Base-by-base conservation (phyloP, 2,329 filamentous ascomycete genomes). In the Mariannaea elegans region DNA sequence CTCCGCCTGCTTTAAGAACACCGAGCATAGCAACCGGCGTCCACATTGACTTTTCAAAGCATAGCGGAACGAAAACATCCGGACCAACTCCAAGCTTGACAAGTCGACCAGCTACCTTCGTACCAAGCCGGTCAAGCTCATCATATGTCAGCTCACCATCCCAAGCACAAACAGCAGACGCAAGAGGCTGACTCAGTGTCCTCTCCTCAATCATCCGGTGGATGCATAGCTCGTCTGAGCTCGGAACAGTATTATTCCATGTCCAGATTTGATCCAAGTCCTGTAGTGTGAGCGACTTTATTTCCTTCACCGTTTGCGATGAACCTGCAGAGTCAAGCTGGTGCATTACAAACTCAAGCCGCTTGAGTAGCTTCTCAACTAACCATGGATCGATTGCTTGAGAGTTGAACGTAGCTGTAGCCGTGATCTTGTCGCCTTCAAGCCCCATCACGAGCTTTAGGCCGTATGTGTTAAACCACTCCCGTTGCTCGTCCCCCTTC, bases 1-100 rank as follows among this genome's bases (percentile, higher is more conserved):
- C 64, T 13, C 59, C 67, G 7, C 71, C 71, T 3, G 68, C 62
- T 47, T 71, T 71, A 12, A 71, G 34, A 7, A 70, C 59, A 16
- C 60, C 65, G 8, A 71, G 50, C 56, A 70, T 65, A 3, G 69
- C 61, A 4, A 73, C 63, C 2, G 62, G 36, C 2, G 58, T 53
- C 66, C 64, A 66, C 32, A 39, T 47, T 3, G 68, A 70, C 48
- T 71, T 54, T 14, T 54, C 50, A 8, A 54, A 54, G n/a, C 19
- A 36, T 27, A 54, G 19, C 1, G 50, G 50, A 2, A 54, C 50
- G 9, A 51, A 18, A 3, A n/a, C 13, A 34, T 51, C 36, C 4
- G 36, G 48, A 2, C 48, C 36, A 10, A 51, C 36, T 1, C 36
- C 48, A 3, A 16, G 16, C 3, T 32, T 4, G 1, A 16, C 8